Evolutionary conservation across 208 protist genomes (phyloP), one percentile per base, ranked within the genome.

Genomic region (Acanthamoeba triangularis): DNA sequence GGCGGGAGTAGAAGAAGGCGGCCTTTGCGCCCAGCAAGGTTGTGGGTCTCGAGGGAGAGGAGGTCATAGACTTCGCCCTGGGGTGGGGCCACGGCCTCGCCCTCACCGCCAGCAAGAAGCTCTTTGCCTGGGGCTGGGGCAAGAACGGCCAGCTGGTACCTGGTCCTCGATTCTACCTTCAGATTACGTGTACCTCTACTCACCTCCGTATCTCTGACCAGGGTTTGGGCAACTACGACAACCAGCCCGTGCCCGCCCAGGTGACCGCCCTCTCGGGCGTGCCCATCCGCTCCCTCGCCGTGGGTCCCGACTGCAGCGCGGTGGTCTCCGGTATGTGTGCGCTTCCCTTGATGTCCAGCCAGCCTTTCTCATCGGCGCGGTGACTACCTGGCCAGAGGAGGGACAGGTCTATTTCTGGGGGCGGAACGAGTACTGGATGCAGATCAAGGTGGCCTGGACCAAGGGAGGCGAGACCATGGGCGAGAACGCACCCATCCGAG

Each of bases 11-110:
- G 85, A 92, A 69, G 18, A 59, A 28, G 28, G 78, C 10, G 5
- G 78, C 44, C 0, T 87, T 59, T 37, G 28, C 47, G 25, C 78
- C 78, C 13, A 59, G 49, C 78, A 23, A 28, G 78, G 78, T 59
- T 0, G 28, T 87, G 20, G 78, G 78, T n/a, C 78, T 87, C 28
- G 37, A 72, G 18, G 85, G 28, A 10, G 85, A 92, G 85, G 56
- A 33, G 61, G 33, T 92, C 37, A 33, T 30, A 11, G 85, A 92
- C 61, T 44, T 92, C 28, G 56, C 1, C 23, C 59, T 92, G 28
- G 85, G 85, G 0, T 92, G 85, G 85, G 85, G 85, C 33, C 85
- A 92, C 35, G 85, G 85, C 56, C 61, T 92, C 23, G 85, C 85
- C 18, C 85, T 92, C 28, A 72, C 85, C 37, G 14, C 13, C 37